Base-by-base conservation (phyloP, 441 rosid genomes). In the Arabidopsis lyrata region DNA sequence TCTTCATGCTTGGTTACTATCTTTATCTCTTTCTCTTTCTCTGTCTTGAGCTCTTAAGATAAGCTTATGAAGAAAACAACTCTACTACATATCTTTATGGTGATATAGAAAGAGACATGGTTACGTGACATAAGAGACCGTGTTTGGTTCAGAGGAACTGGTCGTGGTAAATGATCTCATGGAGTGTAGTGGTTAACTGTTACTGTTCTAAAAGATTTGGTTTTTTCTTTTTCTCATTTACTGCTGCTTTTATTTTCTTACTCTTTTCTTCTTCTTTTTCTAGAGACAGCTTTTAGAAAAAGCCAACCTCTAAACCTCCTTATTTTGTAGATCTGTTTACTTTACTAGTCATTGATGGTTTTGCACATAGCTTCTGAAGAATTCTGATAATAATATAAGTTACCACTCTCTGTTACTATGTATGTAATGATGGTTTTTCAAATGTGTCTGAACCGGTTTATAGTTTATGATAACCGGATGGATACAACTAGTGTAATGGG, bases 121-220 rank as follows among this genome's bases (percentile, higher is more conserved):
- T 32, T 32, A 32, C 22, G 50, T 55, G 69, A 76, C 42, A 47
- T 36, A 36, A 7, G 66, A 53, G 60, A 76, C 18, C 38, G 60
- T 47, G 71, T 24, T 12, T 45, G 66, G 64, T 38, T 68, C 53
- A 36, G 66, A 55, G 42, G 80, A 70, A 63, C 10, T 69, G 75
- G 79, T 76, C 75, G 59, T 76, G 63, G 71, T 76, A 63, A 76
- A 76, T 70, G 80, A 76, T 22, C 11, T 70, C 75, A 76, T 76
- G 79, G 66, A 55, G 57, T 70, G 80, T 70, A 59, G 80, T 70
- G 72, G 80, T 76, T 76, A 70, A 76, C 62, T 70, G 80, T 76
- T 76, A 63, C 70, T 63, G 75, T 55, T 47, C 38, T 12, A 45
- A 34, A 68, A 34, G 18, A 29, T 44, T 27, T 45, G 50, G 7